Percentiles rank a stretch among this genome's conserved stretches.
Evolutionary conservation across 2,329 filamentous ascomycete genomes (phyloP).

Genomic region (Aureobasidium sp.): DNA sequence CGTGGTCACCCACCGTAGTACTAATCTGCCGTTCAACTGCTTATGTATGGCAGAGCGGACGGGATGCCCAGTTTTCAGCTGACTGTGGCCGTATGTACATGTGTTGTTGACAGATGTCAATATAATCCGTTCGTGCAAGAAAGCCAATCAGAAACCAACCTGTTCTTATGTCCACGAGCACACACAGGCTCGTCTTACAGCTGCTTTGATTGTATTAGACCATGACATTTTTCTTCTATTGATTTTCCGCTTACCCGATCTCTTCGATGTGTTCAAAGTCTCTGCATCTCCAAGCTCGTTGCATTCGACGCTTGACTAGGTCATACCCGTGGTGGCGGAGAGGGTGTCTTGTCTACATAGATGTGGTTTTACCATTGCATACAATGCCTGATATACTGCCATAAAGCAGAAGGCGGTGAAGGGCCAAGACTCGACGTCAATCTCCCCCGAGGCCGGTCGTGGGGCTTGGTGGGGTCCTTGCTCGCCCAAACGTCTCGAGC

Average conservation of each 20-base stretch:
- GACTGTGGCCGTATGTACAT: neutral
- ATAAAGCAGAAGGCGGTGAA: neutral
- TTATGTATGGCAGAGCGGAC: conserved; percentile 5
- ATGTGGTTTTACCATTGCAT: neutral
- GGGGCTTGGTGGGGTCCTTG: conserved; percentile 8
- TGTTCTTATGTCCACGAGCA: too few relatives aligned
- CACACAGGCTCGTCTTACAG: too few relatives aligned
- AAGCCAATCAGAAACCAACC: too few relatives aligned
- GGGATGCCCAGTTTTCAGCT: neutral
- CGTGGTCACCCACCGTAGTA: neutral
- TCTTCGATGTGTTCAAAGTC: too few relatives aligned
- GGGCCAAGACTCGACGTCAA: neutral
- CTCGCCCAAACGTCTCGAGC: neutral
- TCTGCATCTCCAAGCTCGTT: too few relatives aligned
- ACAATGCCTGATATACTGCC: neutral
- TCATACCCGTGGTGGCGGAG: too few relatives aligned
- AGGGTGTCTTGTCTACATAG: neutral
- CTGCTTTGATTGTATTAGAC: too few relatives aligned
- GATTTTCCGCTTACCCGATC: too few relatives aligned
- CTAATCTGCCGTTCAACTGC: conserved; percentile 3
- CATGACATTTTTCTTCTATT: too few relatives aligned
- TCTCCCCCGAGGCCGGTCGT: neutral
- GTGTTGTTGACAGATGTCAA: too few relatives aligned
- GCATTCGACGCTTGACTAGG: too few relatives aligned
- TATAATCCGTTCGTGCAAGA: too few relatives aligned